Evolutionary conservation across 306 rosid genomes (phyloP).

Genomic region (Quercus berberidifolia): DNA sequence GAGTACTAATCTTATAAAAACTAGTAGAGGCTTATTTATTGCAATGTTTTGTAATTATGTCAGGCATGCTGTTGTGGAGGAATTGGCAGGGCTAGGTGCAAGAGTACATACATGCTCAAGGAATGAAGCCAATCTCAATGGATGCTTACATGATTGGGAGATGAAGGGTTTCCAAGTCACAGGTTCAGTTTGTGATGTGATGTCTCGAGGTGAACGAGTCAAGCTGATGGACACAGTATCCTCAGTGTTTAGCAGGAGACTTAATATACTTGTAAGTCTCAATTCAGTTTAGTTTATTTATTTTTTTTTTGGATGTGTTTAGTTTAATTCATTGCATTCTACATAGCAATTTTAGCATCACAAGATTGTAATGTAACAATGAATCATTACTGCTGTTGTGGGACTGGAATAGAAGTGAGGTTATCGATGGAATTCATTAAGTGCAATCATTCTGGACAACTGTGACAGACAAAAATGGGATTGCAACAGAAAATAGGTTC

Average conservation of each 20-base stretch:
- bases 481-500: too few relatives aligned
- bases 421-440: not conserved
- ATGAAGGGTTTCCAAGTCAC: constrained; percentile 26
- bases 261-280: constrained; percentile 27
- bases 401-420: not conserved
- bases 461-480: too few relatives aligned
- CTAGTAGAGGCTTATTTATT: too few relatives aligned
- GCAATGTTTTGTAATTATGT: not conserved
- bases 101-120: constrained; percentile 29
- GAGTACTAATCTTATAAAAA: too few relatives aligned
- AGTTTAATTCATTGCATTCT: not conserved
- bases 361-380: not conserved
- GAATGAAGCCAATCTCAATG: constrained; percentile 24
- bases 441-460: too few relatives aligned
- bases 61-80: constrained; percentile 32
- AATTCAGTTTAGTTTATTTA: not conserved
- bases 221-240: constrained; percentile 13
- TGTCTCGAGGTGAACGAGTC: constrained; percentile 19
- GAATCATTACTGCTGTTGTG: not conserved
- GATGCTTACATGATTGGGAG: constrained; percentile 16
- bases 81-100: constrained; percentile 26
- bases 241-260: constrained; percentile 28
- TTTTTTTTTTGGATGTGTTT: too few relatives aligned
- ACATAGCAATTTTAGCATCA: not conserved
- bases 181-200: constrained; percentile 25